These are phyloP conservation scores for Pythium myriotylum DNA, from an alignment of 352 stramenopile species.

Conservation along the genomic window DNA sequence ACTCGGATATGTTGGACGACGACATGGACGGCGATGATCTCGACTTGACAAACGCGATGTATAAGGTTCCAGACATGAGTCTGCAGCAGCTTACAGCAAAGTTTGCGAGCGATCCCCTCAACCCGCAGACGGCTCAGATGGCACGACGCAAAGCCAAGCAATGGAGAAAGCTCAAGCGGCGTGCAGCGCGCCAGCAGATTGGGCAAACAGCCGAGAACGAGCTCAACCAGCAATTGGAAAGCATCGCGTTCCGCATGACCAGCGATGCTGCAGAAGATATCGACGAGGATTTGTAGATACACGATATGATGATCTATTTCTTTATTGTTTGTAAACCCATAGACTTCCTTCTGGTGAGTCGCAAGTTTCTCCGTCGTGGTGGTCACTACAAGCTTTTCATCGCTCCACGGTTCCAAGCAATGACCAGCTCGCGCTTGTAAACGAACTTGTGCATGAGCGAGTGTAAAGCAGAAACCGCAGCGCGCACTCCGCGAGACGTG, in stretches of 20 bases:
- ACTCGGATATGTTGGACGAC: conserved; percentile 48
- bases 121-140: conserved; percentile 55
- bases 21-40: conserved; percentile 30
- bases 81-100: conserved; percentile 53
- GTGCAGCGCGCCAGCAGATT: conserved; percentile 62
- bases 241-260: conserved; percentile 43
- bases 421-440: no score
- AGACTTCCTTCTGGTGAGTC: no score
- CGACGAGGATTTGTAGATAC: conserved; percentile 27
- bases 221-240: conserved; percentile 66
- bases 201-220: conserved; percentile 48
- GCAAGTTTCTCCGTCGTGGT: no score
- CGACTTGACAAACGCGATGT: conserved; percentile 23
- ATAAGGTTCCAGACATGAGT: conserved; percentile 25
- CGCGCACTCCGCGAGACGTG: no score
- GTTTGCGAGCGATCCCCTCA: conserved; percentile 56
- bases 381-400: no score
- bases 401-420: no score
- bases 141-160: conserved; percentile 71
- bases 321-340: not conserved
- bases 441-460: no score
- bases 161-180: conserved; percentile 78
- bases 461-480: no score
- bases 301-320: not conserved
- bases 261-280: conserved; percentile 20